Base-by-base conservation (phyloP, 2,329 filamentous ascomycete genomes). In the Truncatella angustata region DNA sequence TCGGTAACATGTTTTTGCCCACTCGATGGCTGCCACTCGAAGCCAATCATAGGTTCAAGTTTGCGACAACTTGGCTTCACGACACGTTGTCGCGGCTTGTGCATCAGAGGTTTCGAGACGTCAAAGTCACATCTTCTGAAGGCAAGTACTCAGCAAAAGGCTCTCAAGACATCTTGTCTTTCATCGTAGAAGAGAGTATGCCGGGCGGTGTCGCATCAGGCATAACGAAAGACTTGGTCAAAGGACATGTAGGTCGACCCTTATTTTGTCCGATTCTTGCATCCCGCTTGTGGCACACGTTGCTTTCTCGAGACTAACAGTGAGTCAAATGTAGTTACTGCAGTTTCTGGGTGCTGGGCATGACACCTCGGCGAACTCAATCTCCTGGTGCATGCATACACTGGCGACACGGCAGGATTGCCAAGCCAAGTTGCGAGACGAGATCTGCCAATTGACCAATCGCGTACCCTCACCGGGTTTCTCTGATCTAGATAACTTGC, bases 41-140 rank as follows among this genome's bases (percentile, higher is more conserved):
- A 39, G 69, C 70, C 1, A 77, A 77, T 51, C 61, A 58, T 5
- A 58, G 52, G 3, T 76, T 74, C 54, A 54, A 72, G n/a, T 49
- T 49, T 2, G 69, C 70, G 2, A 67, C 65, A 16, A 46, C 54
- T 2, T 60, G 66, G 43, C 61, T 75, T 10, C 61, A 66, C n/a
- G 51, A 55, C 26, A 68, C 72, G 48, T 56, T 74, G 3, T 59
- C 63, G 2, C 58, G 66, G 3, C 60, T 70, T 14, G 65, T 69
- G 21, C 54, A 60, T 42, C 50, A 63, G 51, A 62, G 69, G 16
- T 49, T 54, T 21, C 49, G 55, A 5, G 66, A 68, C 43, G 54
- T 71, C 26, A 54, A 57, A n/a, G 60, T 56, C 42, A 58, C 52
- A 4, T 54, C 52, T 0, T 58, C 60, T 39, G 36, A 56, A 58